Evolutionary conservation across 2,329 filamentous ascomycete genomes (phyloP), one percentile per base, ranked within the genome.

Genomic region (Ascochyta viciae-villosae): DNA sequence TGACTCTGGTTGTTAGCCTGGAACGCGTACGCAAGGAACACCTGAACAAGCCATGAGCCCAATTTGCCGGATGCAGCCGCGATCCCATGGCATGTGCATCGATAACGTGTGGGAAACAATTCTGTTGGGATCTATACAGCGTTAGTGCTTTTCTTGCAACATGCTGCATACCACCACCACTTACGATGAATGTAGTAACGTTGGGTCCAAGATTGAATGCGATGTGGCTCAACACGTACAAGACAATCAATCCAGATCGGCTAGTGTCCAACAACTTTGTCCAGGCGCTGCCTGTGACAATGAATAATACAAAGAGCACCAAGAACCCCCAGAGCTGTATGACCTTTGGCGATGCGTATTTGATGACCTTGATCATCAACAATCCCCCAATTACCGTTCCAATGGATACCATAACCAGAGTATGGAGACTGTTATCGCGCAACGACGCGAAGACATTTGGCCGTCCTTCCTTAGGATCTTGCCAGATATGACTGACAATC

Each of bases 41-140:
- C 64, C 52, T 80, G 76, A 2, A 77, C 78, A 3, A 80, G 63
- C 54, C 80, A 76, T 0, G 82, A 81, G 16, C 83, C 83, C 0
- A 85, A 67, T 64, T 85, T 85, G 4, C 83, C 83, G 1, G 76
- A 67, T 1, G 77, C 83, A n/a, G 83, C 83, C 26, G 79, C 78
- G 56, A 85, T 78, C 19, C 83, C 83, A 63, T 85, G 81, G 56
- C 79, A 82, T 1, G 80, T 82, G 48, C 77, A 82, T 16, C 83
- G 78, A 62, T 84, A 85, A 16, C 80, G 76, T 0, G 83, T 85
- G 3, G 83, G 83, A 59, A 85, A 85, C 47, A 83, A 77, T 58
- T 85, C 83, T 12, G 82, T 82, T n/a, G 83, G 80, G 34, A 85
- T 81, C 63, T 81, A 78, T 2, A 77, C 77, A 6, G 74, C 78